phyloP scores from a whole-genome alignment of 257 asterid species.

The Perilla frutescens region DNA sequence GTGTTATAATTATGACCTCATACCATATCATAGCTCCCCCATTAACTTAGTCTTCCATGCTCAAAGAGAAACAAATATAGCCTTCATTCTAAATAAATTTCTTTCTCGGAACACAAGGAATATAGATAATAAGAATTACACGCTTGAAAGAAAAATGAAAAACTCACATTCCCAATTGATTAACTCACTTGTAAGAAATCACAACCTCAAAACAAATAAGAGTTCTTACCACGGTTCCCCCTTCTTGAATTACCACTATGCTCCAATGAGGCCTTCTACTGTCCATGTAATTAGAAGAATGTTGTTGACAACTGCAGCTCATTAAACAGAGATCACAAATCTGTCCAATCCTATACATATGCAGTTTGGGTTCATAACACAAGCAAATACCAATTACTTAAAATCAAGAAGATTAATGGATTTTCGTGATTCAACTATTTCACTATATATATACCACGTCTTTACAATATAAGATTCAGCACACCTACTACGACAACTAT shows the following conservation, averaged over 20 bases:
- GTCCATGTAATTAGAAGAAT: slow-evolving; percentile 13
- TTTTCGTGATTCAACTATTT: background rate
- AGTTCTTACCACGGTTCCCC: slow-evolving; percentile 20
- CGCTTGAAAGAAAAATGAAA: background rate
- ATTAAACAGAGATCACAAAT: slow-evolving; percentile 8
- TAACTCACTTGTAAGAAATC: background rate
- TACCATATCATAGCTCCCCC: slow-evolving; percentile 6
- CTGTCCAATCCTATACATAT: slow-evolving; percentile 10
- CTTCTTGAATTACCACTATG: slow-evolving; percentile 9
- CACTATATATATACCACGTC: background rate
- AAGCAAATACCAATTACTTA: slow-evolving; percentile 8
- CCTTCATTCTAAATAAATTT: slow-evolving; percentile 16
- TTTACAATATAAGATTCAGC: background rate
- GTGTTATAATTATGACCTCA: background rate
- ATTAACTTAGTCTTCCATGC: background rate
- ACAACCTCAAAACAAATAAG: slow-evolving; percentile 18
- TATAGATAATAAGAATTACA: slow-evolving; percentile 3
- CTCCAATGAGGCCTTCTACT: slow-evolving; percentile 19
- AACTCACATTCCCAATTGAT: background rate
- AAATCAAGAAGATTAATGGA: too few relatives aligned
- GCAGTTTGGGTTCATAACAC: background rate
- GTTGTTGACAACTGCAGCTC: slow-evolving; percentile 1
- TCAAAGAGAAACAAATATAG: background rate
- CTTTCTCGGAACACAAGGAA: background rate
- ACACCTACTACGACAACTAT: background rate